Conservation (phyloP, 1,284 basidiomycete species). For the Cutaneotrichosporon cyanovorans region DNA sequence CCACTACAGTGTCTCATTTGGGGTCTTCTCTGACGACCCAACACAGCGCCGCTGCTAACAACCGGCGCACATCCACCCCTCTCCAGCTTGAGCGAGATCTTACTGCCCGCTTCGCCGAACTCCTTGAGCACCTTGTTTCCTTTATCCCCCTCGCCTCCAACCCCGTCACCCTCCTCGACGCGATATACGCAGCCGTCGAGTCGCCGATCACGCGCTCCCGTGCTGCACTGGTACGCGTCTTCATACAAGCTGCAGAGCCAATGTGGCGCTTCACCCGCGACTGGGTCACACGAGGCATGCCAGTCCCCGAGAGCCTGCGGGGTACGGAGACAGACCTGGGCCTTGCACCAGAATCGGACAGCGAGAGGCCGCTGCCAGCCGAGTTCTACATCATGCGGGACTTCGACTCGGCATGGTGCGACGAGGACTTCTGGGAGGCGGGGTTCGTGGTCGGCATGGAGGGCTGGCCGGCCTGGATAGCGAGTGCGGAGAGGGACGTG, state of each 20-base stretch:
- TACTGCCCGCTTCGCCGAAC: slow-evolving; percentile 41
- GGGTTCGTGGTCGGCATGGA: slow-evolving; percentile 57
- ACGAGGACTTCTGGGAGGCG: slow-evolving; percentile 70
- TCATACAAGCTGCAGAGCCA: slow-evolving; percentile 58
- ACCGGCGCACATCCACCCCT: slow-evolving; percentile 53
- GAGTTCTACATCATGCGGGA: slow-evolving; percentile 75
- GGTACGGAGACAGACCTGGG: slow-evolving; percentile 14
- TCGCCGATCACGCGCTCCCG: slow-evolving; percentile 1
- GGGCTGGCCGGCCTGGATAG: slow-evolving; percentile 36
- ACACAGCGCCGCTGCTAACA: too few relatives aligned
- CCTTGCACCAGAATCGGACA: slow-evolving; percentile 45
- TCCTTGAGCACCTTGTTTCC: slow-evolving; percentile 48
- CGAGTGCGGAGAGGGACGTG: slow-evolving; percentile 49
- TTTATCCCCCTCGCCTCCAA: slow-evolving; percentile 51
- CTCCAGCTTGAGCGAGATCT: slow-evolving; percentile 58
- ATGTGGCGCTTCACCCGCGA: slow-evolving; percentile 63
- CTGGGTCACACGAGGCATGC: slow-evolving; percentile 71
- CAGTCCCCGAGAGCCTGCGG: slow-evolving; percentile 30
- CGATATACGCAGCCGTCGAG: slow-evolving; percentile 49
- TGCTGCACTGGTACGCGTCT: slow-evolving; percentile 53
- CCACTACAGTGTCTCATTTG: too few relatives aligned
- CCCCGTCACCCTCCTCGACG: slow-evolving; percentile 57
- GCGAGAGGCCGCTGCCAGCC: slow-evolving; percentile 52
- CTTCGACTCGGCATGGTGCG: slow-evolving; percentile 56
- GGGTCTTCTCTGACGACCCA: too few relatives aligned